Evolutionary conservation across 2,329 filamentous ascomycete genomes (phyloP), one percentile per base, ranked within the genome.

Genomic region (Ascochyta rabiei): DNA sequence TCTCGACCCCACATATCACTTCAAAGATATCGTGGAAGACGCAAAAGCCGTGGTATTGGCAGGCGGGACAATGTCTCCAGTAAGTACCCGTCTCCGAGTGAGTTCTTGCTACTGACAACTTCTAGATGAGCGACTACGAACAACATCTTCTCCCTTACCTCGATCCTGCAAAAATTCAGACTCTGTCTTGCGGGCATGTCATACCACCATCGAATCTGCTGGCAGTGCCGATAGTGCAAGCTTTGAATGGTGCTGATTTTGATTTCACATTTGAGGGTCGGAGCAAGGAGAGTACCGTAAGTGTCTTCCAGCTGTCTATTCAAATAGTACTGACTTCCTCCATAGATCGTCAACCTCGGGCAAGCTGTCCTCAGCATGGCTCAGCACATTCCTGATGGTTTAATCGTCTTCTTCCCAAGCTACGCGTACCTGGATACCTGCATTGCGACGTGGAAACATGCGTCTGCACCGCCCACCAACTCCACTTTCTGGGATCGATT

Each of bases 1-100:
- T 4, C 84, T 99, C 0, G 95, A 96, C 28, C 93, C 95, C 0
- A 93, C 93, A 0, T 87, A 93, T 66, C 91, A 96, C 62, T 98
- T 99, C 75, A 89, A 89, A 7, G 89, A 93, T 10, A 89, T 98
- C 46, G 91, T 93, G 2, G 86, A 90, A 26, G 87, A 89, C 58
- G 91, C 95, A 0, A 84, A 92, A 53, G 90, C 93, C 2, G 89
- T 99, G 3, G 89, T 99, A 37, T 80, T 99, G 3, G 95, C 93
- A 0, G 95, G 95, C 53, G 95, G 95, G 19, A 99, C 95, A 23
- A 98, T 99, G 95, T 96, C 95, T 2, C 95, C 95, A 0, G 82
- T 84, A 71, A 68, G 76, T 68, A 4, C 28, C n/a, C n/a, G 6
- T 21, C n/a, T 16, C 23, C 7, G 5, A 26, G 2, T 16, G 8